A percentile compares a stretch with the other conserved stretches of the same genome.
These are phyloP conservation scores for Chaetoceros tenuissimus DNA, from an alignment of 108 stramenopile genomes.

Conservation along the genomic window DNA sequence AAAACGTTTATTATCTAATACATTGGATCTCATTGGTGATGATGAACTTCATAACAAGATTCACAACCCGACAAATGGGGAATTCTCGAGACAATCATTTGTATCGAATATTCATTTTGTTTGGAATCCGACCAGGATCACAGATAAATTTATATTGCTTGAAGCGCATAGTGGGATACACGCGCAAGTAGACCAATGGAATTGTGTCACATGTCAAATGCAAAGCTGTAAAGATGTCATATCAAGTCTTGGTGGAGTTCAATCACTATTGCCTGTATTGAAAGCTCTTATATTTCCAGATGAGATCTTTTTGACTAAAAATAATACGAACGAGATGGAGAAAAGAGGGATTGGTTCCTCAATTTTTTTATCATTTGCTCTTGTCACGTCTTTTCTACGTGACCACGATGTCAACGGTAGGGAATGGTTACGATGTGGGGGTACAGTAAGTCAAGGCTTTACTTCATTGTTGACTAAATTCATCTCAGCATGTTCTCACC, in stretches of 20 bases:
- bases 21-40: constrained; percentile 27
- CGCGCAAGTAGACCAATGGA: constrained; percentile 16
- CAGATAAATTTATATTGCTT: constrained; percentile 16
- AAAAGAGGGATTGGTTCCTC: background rate
- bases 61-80: constrained; percentile 9
- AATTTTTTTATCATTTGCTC: constrained; percentile 11
- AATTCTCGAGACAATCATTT: constrained; percentile 30
- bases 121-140: constrained; percentile 57
- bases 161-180: constrained; percentile 58
- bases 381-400: constrained; percentile 58
- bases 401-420: constrained; percentile 55
- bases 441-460: no score
- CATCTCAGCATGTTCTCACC: no score
- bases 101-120: constrained; percentile 51
- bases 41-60: constrained; percentile 10
- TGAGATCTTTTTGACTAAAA: background rate
- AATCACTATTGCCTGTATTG: constrained; percentile 51
- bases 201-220: constrained; percentile 35
- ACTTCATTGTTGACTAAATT: no score
- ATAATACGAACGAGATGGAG: no score
- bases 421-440: constrained; percentile 66
- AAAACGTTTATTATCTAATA: background rate
- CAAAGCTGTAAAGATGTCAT: constrained; percentile 49
- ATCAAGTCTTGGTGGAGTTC: constrained; percentile 59
- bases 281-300: constrained; percentile 8